These are phyloP conservation scores for Fusarium torreyae DNA, from an alignment of 2,329 filamentous ascomycete species.

Conservation along the genomic window DNA sequence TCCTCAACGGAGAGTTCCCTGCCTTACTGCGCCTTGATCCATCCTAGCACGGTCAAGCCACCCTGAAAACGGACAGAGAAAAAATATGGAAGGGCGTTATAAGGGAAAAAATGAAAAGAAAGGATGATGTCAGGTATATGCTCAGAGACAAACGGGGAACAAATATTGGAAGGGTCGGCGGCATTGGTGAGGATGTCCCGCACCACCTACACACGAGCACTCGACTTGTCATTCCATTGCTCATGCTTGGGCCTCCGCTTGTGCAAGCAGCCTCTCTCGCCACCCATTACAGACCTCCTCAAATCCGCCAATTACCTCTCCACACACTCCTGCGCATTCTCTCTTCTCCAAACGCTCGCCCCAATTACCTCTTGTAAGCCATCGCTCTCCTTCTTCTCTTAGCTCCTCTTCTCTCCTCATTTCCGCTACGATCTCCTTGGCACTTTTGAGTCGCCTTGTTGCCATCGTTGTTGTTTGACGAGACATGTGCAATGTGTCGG, in stretches of 20 bases:
- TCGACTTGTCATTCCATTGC: constrained; percentile 4
- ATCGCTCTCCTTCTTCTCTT: constrained; percentile 84
- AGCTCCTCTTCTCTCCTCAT: constrained; percentile 87
- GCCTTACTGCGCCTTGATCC: constrained; percentile 36
- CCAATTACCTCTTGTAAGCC: constrained; percentile 88
- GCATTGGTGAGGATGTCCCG: constrained; percentile 29
- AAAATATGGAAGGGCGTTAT: constrained; percentile 21
- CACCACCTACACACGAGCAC: constrained; percentile 27
- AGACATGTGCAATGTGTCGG: constrained; percentile 94
- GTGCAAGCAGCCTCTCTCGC: constrained; percentile 80
- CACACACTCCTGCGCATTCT: constrained; percentile 87
- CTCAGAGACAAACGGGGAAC: constrained; percentile 19
- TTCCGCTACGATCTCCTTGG: constrained; percentile 88
- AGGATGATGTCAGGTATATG: constrained; percentile 18
- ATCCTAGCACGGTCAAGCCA: constrained; percentile 34
- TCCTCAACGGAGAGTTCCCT: constrained; percentile 30
- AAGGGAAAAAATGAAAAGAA: constrained; percentile 19
- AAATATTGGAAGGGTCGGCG: constrained; percentile 19
- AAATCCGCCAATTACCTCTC: constrained; percentile 91
- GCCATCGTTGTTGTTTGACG: constrained; percentile 89
- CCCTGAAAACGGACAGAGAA: constrained; percentile 32
- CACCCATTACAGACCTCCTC: constrained; percentile 90
- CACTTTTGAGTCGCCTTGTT: constrained; percentile 82
- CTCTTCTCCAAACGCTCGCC: constrained; percentile 80
- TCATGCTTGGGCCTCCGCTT: constrained; percentile 67